Percentiles rank a stretch among this genome's conserved stretches.
phyloP scores from a whole-genome alignment of 129 eudicot genomes.

The Saposhnikovia divaricata region DNA sequence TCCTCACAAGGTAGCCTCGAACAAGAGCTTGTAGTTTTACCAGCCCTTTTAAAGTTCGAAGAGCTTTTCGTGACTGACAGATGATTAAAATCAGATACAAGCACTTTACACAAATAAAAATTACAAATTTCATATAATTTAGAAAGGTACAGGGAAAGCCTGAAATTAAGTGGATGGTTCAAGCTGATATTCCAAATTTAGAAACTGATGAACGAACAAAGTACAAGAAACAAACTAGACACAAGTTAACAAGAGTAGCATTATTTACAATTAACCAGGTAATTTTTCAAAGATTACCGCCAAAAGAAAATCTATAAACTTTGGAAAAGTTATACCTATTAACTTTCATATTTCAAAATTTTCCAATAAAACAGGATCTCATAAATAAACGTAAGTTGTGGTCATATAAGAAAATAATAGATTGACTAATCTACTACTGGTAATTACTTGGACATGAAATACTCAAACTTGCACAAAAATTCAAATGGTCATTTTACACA shows the following conservation, averaged over 20 bases:
- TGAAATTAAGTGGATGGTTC: not conserved
- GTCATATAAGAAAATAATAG: too few species aligned
- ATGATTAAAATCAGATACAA: slow-evolving; percentile 11
- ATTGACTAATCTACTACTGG: too few species aligned
- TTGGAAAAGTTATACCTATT: not conserved
- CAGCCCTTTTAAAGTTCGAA: slow-evolving; percentile 79
- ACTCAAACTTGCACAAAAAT: too few species aligned
- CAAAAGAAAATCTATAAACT: not conserved
- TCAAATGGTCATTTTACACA: too few species aligned
- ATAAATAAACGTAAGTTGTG: too few species aligned
- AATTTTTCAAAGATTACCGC: not conserved
- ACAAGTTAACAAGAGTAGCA: not conserved
- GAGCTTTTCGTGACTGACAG: slow-evolving; percentile 75
- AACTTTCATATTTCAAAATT: too few species aligned
- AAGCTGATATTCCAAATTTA: not conserved
- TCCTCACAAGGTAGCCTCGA: slow-evolving; percentile 76
- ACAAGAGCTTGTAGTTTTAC: slow-evolving; percentile 93
- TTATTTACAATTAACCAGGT: not conserved
- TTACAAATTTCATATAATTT: not conserved
- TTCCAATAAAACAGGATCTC: too few species aligned
- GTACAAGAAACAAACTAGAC: not conserved
- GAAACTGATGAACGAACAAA: not conserved
- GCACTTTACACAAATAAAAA: not conserved
- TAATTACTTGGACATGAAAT: too few species aligned
- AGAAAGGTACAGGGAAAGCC: too few species aligned